Conservation (phyloP, 208 protist species). For the Crithidia thermophila region DNA sequence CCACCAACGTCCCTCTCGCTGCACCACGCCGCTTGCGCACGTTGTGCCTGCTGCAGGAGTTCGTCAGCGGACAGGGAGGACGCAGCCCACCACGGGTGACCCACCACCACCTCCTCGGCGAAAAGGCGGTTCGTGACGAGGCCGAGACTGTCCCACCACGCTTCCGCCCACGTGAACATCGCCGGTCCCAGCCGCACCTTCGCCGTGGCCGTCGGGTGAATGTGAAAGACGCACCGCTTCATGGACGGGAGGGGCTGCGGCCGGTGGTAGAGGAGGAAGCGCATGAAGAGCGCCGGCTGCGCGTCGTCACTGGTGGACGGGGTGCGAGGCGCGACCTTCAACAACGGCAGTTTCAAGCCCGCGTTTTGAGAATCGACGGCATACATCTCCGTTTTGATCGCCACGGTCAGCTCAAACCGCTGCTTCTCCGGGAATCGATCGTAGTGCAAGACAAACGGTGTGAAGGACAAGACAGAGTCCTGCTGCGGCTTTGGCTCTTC, state of each 20-base stretch:
- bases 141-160: slow-evolving; percentile 29
- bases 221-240: slow-evolving; percentile 4
- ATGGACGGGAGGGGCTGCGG: slow-evolving; percentile 22
- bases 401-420: slow-evolving; percentile 23
- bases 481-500: background rate
- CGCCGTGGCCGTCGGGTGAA: slow-evolving; percentile 9
- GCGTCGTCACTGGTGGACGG: background rate
- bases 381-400: slow-evolving; percentile 2
- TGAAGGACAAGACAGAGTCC: slow-evolving; percentile 20
- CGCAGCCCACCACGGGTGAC: slow-evolving; percentile 25
- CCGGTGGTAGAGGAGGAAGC: slow-evolving; percentile 10
- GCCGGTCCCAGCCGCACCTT: slow-evolving; percentile 6
- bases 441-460: slow-evolving; percentile 11
- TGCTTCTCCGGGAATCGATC: slow-evolving; percentile 21
- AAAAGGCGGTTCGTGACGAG: slow-evolving; percentile 33
- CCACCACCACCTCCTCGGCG: slow-evolving; percentile 15
- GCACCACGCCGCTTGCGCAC: background rate
- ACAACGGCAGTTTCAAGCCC: background rate
- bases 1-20: background rate
- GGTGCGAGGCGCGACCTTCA: background rate
- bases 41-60: background rate
- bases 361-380: background rate
- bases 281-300: slow-evolving; percentile 12
- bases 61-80: background rate
- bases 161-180: slow-evolving; percentile 25